Percentiles rank a stretch among this genome's conserved stretches.
Conservation (phyloP, 2,329 filamentous ascomycete species). For the Monilinia fructicola region DNA sequence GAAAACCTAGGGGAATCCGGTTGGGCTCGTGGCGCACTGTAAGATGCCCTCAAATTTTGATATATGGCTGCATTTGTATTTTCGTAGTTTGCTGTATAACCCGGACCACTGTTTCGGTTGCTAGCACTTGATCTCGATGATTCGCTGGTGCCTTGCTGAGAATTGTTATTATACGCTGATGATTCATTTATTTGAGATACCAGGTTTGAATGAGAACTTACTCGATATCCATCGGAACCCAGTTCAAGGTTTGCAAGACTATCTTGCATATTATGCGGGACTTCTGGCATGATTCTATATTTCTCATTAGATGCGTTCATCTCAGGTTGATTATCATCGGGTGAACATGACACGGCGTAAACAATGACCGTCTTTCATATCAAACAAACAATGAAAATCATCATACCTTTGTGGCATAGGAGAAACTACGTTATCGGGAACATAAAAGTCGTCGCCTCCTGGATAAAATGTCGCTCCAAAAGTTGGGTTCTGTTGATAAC, state of each 20-base stretch:
- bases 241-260: conserved; percentile 89
- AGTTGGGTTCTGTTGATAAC: conserved; percentile 34
- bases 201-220: conserved; percentile 32
- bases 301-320: conserved; percentile 21
- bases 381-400: conserved; percentile 15
- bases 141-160: conserved; percentile 25
- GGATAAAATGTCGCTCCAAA: conserved; percentile 66
- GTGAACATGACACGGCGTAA: conserved; percentile 12
- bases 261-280: conserved; percentile 94
- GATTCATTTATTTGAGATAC: no score
- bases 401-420: conserved; percentile 66
- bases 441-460: conserved; percentile 67
- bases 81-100: conserved; percentile 39
- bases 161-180: conserved; percentile 29
- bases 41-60: conserved; percentile 37
- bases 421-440: conserved; percentile 58
- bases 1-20: conserved; percentile 71
- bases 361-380: neutral
- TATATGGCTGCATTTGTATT: conserved; percentile 41
- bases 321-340: neutral
- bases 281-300: conserved; percentile 86
- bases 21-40: conserved; percentile 22
- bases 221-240: conserved; percentile 53
- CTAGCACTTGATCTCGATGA: conserved; percentile 23
- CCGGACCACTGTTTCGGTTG: conserved; percentile 29